Percentiles rank a stretch among this genome's conserved stretches.
Conservation (phyloP, 306 rosid species). For the Acacia confusa region DNA sequence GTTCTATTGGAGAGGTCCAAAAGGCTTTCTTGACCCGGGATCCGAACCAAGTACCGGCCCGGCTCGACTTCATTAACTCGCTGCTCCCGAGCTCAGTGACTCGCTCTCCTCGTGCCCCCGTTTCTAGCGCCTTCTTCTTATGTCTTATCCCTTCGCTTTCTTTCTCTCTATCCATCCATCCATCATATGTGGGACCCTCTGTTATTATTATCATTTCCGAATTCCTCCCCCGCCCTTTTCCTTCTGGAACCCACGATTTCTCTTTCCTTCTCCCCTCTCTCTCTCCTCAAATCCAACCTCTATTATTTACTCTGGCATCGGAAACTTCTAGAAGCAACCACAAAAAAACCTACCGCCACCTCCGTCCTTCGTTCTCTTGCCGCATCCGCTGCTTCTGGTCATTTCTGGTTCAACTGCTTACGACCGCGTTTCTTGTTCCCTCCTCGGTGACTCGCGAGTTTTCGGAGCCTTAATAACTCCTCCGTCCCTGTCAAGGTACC, state of each 20-base stretch:
- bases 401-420: not conserved
- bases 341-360: slow-evolving; percentile 35
- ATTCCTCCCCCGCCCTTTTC: slow-evolving; percentile 32
- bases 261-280: slow-evolving; percentile 18
- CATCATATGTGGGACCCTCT: slow-evolving; percentile 37
- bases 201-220: not conserved
- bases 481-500: slow-evolving; percentile 30
- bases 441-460: slow-evolving; percentile 13
- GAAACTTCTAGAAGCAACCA: slow-evolving; percentile 88
- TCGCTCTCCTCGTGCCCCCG: not conserved
- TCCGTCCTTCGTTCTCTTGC: not conserved
- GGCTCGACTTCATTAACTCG: not conserved
- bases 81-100: no score
- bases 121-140: not conserved
- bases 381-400: slow-evolving; percentile 14
- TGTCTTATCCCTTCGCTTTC: not conserved
- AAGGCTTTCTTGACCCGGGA: no score
- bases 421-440: not conserved
- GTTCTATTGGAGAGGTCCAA: not conserved
- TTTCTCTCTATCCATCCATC: not conserved
- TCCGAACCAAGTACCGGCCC: not conserved
- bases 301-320: slow-evolving; percentile 33
- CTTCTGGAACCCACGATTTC: slow-evolving; percentile 57
- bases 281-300: not conserved
- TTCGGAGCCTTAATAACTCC: not conserved